A percentile compares a stretch with the other conserved stretches of the same genome.
phyloP scores from a whole-genome alignment of 139 green algal species.

The Haematococcus sp. region DNA sequence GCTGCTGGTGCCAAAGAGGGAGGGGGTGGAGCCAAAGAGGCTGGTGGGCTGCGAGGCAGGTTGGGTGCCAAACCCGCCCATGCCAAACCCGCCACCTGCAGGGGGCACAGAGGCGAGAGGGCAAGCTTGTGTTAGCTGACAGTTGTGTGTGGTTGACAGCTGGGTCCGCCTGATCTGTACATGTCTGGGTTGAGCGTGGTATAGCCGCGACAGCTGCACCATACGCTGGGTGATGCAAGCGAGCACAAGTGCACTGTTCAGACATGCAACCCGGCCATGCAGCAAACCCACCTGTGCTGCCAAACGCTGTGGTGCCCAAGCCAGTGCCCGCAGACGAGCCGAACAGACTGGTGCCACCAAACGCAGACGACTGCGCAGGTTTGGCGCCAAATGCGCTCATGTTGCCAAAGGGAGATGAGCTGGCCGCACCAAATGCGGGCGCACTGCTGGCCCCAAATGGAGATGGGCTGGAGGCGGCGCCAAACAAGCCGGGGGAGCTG shows the following conservation, averaged over 20 bases:
- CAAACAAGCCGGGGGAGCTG: constrained; percentile 18
- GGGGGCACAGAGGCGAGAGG: background rate
- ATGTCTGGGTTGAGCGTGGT: no score
- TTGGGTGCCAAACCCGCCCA: constrained; percentile 11
- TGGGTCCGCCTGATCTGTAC: no score
- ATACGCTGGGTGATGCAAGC: no score
- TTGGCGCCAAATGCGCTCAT: constrained; percentile 28
- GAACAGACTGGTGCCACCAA: constrained; percentile 1
- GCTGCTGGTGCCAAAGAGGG: constrained; percentile 39
- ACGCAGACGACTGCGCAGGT: background rate
- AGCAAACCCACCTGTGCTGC: constrained; percentile 6
- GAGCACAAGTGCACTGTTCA: no score
- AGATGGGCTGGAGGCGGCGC: background rate
- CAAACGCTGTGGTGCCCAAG: background rate
- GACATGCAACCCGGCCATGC: no score
- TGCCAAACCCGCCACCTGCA: constrained; percentile 3
- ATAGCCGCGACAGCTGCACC: no score
- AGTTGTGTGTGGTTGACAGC: no score
- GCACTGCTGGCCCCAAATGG: constrained; percentile 7
- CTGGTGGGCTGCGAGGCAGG: background rate
- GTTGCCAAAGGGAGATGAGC: constrained; percentile 8
- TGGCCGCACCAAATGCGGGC: constrained; percentile 4
- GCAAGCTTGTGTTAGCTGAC: no score
- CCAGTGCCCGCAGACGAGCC: background rate
- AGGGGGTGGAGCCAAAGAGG: constrained; percentile 40